Conservation (phyloP, 208 protist genomes). For the Trypanosoma grayi region DNA sequence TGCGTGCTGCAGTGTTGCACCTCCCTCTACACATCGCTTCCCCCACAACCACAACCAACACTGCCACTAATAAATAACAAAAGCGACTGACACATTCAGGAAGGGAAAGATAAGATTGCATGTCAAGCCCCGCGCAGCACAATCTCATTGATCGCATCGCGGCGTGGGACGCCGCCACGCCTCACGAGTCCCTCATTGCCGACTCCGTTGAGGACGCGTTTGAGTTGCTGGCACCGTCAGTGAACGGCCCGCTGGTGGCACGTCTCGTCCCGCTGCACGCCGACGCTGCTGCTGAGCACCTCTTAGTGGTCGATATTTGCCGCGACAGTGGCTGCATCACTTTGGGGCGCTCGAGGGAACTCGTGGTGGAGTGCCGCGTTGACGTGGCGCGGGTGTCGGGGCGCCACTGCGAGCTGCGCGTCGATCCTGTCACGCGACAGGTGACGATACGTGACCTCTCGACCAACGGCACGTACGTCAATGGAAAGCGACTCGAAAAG, state of each 20-base stretch:
- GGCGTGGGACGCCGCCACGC: constrained; percentile 14
- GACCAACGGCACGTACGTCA: constrained; percentile 81
- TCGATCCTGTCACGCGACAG: constrained; percentile 52
- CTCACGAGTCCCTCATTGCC: background rate
- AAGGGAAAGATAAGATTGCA: background rate
- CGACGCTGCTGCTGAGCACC: background rate
- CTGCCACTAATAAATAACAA: background rate
- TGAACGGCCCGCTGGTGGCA: constrained; percentile 64
- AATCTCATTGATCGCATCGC: constrained; percentile 11
- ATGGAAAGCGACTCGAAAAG: constrained; percentile 54
- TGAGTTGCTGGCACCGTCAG: constrained; percentile 64
- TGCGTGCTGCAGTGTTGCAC: no score
- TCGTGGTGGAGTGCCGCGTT: constrained; percentile 62
- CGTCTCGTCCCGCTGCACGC: constrained; percentile 53
- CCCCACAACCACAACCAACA: no score
- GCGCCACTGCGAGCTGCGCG: constrained; percentile 63
- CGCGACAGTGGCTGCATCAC: constrained; percentile 38
- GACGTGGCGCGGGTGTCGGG: constrained; percentile 50
- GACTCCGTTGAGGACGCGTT: constrained; percentile 63
- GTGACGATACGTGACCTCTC: constrained; percentile 62
- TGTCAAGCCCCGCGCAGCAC: background rate
- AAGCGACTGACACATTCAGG: background rate
- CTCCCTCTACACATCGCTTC: no score
- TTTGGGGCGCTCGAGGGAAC: constrained; percentile 69
- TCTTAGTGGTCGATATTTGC: constrained; percentile 39